Base-by-base conservation (phyloP, 176 grass and related monocot genomes). In the Melocanna baccifera region DNA sequence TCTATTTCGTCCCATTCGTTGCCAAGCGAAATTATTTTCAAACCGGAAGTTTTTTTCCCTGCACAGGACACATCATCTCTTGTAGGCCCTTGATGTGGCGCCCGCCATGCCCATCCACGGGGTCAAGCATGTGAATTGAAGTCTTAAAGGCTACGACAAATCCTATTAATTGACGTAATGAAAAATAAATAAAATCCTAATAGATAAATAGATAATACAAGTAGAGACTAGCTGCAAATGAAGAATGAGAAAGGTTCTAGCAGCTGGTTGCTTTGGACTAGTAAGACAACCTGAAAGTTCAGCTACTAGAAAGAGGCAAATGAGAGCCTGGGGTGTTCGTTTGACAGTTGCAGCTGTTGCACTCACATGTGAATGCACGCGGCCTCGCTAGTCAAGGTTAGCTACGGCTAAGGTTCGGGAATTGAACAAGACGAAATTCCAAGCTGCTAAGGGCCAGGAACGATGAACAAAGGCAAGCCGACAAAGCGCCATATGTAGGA, bases 361-460 rank as follows among this genome's bases (percentile, higher is more conserved):
- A 71, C 9, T 85, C 83, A 50, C 28, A 36, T 83, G 70, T 89
- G 73, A 83, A 90, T 15, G 73, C 79, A 83, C 8, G 23, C 67
- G 8, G n/a, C 29, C 25, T 37, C 57, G 67, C 30, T 25, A 12
- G 79, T 72, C 79, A 78, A 65, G 50, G 45, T 72, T 76, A 67
- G 3, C 25, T 30, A 28, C 0, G 6, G n/a, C 12, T 71, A 59
- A 76, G 43, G 52, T 36, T 69, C 13, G 46, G 43, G 4, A 8
- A 32, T 11, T 1, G 1, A 71, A 37, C 42, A 20, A 11, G 14
- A 18, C 8, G 11, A 46, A 9, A 47, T 72, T 75, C n/a, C 83
- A 43, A 34, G 77, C 29, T 62, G 28, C 57, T 20, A 66, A 26
- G 10, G 14, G 22, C 69, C 87, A 89, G 59, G 51, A 34, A 32